Evolutionary conservation across 1,139 yeast species (phyloP).

Genomic region (Geotrichum aggregatum): DNA sequence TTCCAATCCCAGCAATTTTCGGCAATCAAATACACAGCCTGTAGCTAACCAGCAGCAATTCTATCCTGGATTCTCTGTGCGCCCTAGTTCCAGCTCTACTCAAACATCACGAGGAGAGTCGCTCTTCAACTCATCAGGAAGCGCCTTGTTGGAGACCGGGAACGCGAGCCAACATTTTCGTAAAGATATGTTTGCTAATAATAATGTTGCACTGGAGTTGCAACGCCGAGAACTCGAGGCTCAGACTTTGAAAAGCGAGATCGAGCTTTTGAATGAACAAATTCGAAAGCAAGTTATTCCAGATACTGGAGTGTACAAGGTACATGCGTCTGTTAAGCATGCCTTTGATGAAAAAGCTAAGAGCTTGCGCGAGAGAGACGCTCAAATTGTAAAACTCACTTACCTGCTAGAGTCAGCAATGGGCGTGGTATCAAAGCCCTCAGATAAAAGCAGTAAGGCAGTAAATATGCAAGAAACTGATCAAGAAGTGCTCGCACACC

Average conservation of each 20-base stretch:
- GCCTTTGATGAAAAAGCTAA: constrained; percentile 48
- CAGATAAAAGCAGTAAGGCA: constrained; percentile 12
- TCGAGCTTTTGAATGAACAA: constrained; percentile 6
- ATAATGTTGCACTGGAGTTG: constrained; percentile 6
- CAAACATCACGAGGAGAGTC: not conserved
- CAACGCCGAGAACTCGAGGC: constrained; percentile 22
- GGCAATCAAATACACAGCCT: not conserved
- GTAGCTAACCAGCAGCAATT: constrained; percentile 1
- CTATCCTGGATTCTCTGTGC: not conserved
- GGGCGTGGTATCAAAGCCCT: constrained; percentile 46
- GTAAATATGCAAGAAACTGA: constrained; percentile 40
- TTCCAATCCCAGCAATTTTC: not conserved
- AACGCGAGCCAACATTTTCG: not conserved
- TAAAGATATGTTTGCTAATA: not conserved
- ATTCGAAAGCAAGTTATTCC: not conserved
- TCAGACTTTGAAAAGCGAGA: constrained; percentile 6
- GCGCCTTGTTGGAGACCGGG: not conserved
- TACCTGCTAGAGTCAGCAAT: constrained; percentile 58
- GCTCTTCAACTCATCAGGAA: not conserved
- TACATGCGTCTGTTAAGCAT: constrained; percentile 29
- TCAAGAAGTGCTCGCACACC: constrained; percentile 72
- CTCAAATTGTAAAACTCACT: constrained; percentile 58
- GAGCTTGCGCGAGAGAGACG: constrained; percentile 49
- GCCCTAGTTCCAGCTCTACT: not conserved
- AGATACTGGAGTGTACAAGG: constrained; percentile 7